Base-by-base conservation (phyloP, 805 yeast species). In the Nakazawaea sp. region DNA sequence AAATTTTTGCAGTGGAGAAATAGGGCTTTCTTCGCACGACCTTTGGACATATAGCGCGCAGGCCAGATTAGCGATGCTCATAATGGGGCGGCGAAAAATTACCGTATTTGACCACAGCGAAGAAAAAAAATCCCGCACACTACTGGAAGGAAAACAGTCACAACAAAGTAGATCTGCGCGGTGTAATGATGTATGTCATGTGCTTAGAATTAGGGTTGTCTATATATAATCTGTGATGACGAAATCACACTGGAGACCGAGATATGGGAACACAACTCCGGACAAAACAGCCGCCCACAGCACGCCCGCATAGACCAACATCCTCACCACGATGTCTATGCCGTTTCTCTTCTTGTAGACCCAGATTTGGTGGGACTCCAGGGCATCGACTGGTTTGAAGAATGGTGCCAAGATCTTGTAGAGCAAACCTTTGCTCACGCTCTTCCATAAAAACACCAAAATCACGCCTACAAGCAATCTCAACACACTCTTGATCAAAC, bases 281-380 rank as follows among this genome's bases (percentile, higher is more conserved):
- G 66, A 68, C 67, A 68, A 63, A 17, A 72, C 56, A 0, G 83
- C 81, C 23, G 71, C 57, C 19, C 66, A 49, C 0, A 92, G 71
- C 20, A 90, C 75, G 0, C 97, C 97, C 1, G 84, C 80, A 58
- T 90, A 90, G 1, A 88, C 83, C 13, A 82, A 58, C 43, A 84
- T 62, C 49, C 95, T 69, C 8, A 92, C 88, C 23, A 85, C 58
- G 3, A 86, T 82, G 43, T 82, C 90, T 21, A 82, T 78, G 40
- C 78, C 88, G 47, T 81, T 79, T 33, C 89, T 68, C 3, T 76
- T 70, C 40, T 66, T 67, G 49, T 72, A 74, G 0, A 76, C 82
- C 12, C 70, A 73, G 45, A 68, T 61, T 2, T 57, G 33, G 6
- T 30, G 52, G 19, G 13, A 12, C 5, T 11, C 16, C 13, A 13